phyloP scores from a whole-genome alignment of 371 early-diverging fungal species.

The Mucor ambiguus region DNA sequence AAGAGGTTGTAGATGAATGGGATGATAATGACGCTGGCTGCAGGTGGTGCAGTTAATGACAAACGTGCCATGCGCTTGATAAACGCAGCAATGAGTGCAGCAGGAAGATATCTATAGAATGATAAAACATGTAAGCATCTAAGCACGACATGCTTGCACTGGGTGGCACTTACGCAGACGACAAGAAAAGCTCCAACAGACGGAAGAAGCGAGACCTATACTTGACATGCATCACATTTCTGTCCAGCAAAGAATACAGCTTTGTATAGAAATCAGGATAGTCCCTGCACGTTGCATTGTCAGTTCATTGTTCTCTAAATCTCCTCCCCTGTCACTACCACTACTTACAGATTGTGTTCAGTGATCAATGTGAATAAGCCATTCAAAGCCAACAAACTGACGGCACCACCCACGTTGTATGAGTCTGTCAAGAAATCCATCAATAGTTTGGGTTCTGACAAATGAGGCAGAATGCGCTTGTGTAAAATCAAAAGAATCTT shows the following conservation, averaged over 20 bases:
- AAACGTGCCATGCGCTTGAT: slow-evolving; percentile 89
- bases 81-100: slow-evolving; percentile 89
- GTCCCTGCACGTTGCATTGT: slow-evolving; percentile 55
- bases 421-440: slow-evolving; percentile 92
- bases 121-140: neutral
- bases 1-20: slow-evolving; percentile 92
- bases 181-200: slow-evolving; percentile 83
- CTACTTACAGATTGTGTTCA: slow-evolving; percentile 83
- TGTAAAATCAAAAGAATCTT: slow-evolving; percentile 81
- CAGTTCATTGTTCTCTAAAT: neutral
- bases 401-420: slow-evolving; percentile 82
- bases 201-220: slow-evolving; percentile 93
- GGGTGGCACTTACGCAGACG: slow-evolving; percentile 70
- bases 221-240: slow-evolving; percentile 87
- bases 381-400: slow-evolving; percentile 90
- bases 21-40: slow-evolving; percentile 78
- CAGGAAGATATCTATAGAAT: slow-evolving; percentile 74
- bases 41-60: slow-evolving; percentile 82
- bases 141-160: neutral
- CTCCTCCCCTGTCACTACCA: neutral
- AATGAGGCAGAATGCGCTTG: slow-evolving; percentile 81
- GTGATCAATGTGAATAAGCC: slow-evolving; percentile 90
- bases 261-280: slow-evolving; percentile 96
- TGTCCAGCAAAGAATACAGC: slow-evolving; percentile 87
- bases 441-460: slow-evolving; percentile 75